Evolutionary conservation across 257 asterid species (phyloP).

Genomic region (Lithospermum erythrorhizon): DNA sequence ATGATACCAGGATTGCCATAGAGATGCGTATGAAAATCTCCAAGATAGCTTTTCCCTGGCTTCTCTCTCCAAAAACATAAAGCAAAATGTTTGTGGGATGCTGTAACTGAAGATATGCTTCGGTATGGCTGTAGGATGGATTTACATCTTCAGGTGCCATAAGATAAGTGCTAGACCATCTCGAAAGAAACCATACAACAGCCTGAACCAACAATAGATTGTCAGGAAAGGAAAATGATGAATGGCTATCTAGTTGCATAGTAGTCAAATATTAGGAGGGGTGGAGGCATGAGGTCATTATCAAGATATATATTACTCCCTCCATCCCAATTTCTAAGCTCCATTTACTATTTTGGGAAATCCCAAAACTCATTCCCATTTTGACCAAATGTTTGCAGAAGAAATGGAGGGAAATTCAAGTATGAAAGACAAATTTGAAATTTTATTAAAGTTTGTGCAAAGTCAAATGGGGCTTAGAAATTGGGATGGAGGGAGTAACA

Average conservation of each 20-base stretch:
- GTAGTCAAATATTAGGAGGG: background rate
- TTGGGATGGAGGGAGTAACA: too few species aligned
- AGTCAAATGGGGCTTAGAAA: too few species aligned
- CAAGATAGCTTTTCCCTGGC: constrained; percentile 73
- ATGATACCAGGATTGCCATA: constrained; percentile 57
- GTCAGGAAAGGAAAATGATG: background rate
- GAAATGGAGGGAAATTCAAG: too few species aligned
- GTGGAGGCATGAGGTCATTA: too few species aligned
- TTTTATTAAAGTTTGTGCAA: too few species aligned
- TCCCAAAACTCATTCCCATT: too few species aligned
- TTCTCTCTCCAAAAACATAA: constrained; percentile 58
- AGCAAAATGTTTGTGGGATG: constrained; percentile 35
- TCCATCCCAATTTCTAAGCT: too few species aligned
- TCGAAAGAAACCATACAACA: constrained; percentile 87
- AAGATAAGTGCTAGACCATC: constrained; percentile 88
- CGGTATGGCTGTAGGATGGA: constrained; percentile 16
- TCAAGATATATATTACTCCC: too few species aligned
- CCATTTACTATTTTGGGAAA: too few species aligned
- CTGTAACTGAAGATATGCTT: constrained; percentile 18
- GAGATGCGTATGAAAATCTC: constrained; percentile 68
- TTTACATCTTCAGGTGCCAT: constrained; percentile 49
- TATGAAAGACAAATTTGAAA: too few species aligned
- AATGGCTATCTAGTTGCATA: constrained; percentile 5
- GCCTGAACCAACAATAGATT: constrained; percentile 46
- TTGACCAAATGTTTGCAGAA: too few species aligned